phyloP scores from a whole-genome alignment of 2,329 filamentous ascomycete genomes.

The Cucurbitaria berberidis region DNA sequence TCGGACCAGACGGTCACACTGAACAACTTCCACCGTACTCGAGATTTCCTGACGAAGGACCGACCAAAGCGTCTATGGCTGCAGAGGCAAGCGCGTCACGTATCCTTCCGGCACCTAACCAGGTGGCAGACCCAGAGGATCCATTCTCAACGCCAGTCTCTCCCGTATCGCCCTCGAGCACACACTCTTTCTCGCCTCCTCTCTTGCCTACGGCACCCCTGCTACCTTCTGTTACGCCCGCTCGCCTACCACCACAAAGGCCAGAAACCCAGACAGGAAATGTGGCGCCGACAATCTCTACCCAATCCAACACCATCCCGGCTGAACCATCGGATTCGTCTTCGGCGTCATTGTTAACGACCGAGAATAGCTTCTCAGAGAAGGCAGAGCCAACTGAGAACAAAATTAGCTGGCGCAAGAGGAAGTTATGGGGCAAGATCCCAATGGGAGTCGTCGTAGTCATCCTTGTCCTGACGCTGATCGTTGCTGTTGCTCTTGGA shows the following conservation, averaged over 20 bases:
- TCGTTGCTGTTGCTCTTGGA: slow-evolving; percentile 57
- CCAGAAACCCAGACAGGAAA: slow-evolving; percentile 42
- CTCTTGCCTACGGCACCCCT: slow-evolving; percentile 28
- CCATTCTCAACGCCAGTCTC: slow-evolving; percentile 34
- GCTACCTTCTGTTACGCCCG: slow-evolving; percentile 33
- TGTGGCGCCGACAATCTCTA: slow-evolving; percentile 21
- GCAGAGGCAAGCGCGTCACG: slow-evolving; percentile 43
- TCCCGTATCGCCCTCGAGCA: slow-evolving; percentile 28
- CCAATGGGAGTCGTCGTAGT: slow-evolving; percentile 60
- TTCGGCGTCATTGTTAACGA: slow-evolving; percentile 33
- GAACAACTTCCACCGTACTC: slow-evolving; percentile 93
- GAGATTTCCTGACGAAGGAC: slow-evolving; percentile 79
- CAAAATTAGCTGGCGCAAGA: slow-evolving; percentile 47
- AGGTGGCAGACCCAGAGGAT: slow-evolving; percentile 29
- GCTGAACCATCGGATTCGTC: slow-evolving; percentile 37
- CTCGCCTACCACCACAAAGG: slow-evolving; percentile 37
- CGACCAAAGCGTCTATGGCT: slow-evolving; percentile 60
- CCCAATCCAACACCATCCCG: slow-evolving; percentile 18
- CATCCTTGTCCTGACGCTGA: slow-evolving; percentile 54
- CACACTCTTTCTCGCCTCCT: slow-evolving; percentile 26
- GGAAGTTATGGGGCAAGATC: slow-evolving; percentile 56
- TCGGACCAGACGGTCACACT: slow-evolving; percentile 85
- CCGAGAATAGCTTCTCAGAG: slow-evolving; percentile 34
- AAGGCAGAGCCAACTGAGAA: slow-evolving; percentile 34
- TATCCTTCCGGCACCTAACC: slow-evolving; percentile 26